These are phyloP conservation scores for Saccharomyces hybrid DNA, from an alignment of 1,139 yeast species.

Conservation along the genomic window DNA sequence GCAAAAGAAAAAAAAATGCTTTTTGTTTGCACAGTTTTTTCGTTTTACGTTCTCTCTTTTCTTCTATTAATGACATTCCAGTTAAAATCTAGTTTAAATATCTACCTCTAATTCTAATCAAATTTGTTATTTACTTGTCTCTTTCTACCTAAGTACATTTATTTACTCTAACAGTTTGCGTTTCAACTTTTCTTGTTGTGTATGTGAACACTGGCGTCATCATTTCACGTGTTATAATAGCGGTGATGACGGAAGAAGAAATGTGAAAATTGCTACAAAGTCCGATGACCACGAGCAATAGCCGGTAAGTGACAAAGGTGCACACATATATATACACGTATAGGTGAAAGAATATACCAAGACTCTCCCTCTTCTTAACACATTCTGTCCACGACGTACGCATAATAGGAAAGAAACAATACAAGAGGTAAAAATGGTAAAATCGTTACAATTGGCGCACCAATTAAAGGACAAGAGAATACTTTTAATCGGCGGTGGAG, in stretches of 20 bases:
- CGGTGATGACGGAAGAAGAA: neutral
- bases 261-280: neutral
- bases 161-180: neutral
- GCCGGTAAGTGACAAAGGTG: neutral
- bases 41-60: neutral
- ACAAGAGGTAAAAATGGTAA: neutral
- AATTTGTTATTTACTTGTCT: neutral
- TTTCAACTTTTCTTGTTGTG: neutral
- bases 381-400: neutral
- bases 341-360: neutral
- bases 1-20: neutral
- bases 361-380: neutral
- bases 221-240: neutral
- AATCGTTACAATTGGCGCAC: slow-evolving; percentile 29
- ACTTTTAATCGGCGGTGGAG: slow-evolving; percentile 30
- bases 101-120: neutral
- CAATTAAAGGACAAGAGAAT: slow-evolving; percentile 22
- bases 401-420: neutral
- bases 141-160: neutral
- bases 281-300: neutral
- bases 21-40: neutral
- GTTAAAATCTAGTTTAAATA: neutral
- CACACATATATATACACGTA: neutral
- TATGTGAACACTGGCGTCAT: neutral
- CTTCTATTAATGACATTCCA: neutral